phyloP scores from a whole-genome alignment of 768 basidiomycete genomes.

The Vishniacozyma victoriae region DNA sequence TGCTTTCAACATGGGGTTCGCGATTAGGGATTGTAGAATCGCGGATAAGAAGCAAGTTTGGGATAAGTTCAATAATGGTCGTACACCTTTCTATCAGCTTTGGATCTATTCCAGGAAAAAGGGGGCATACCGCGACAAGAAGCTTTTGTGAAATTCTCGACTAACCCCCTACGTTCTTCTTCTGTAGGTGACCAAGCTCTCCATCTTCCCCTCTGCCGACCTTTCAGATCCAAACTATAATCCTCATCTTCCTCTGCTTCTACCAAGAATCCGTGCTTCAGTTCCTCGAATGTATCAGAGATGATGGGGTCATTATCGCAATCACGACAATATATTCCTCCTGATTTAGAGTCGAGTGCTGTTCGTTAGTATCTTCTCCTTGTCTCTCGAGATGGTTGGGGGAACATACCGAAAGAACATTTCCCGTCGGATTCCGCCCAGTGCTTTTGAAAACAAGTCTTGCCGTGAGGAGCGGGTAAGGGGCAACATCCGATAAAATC shows the following conservation, averaged over 20 bases:
- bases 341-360: slow-evolving; percentile 71
- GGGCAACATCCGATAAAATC: slow-evolving; percentile 30
- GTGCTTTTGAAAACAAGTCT: slow-evolving; percentile 25
- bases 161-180: slow-evolving; percentile 50
- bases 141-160: slow-evolving; percentile 52
- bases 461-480: slow-evolving; percentile 13
- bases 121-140: slow-evolving; percentile 65
- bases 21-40: slow-evolving; percentile 78
- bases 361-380: not conserved
- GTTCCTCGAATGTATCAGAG: slow-evolving; percentile 53
- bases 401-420: slow-evolving; percentile 30
- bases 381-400: not conserved
- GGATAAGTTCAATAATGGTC: slow-evolving; percentile 79
- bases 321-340: slow-evolving; percentile 65
- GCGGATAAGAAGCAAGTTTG: slow-evolving; percentile 93
- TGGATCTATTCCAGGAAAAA: not conserved
- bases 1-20: slow-evolving; percentile 82
- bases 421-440: slow-evolving; percentile 7
- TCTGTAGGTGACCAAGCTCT: slow-evolving; percentile 53
- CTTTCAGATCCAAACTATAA: slow-evolving; percentile 29
- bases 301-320: slow-evolving; percentile 77
- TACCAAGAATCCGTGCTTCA: slow-evolving; percentile 22
- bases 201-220: slow-evolving; percentile 53
- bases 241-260: slow-evolving; percentile 28
- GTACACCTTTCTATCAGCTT: slow-evolving; percentile 54